Evolutionary conservation across 2,329 filamentous ascomycete genomes (phyloP).

Genomic region (Colletotrichum sp.): DNA sequence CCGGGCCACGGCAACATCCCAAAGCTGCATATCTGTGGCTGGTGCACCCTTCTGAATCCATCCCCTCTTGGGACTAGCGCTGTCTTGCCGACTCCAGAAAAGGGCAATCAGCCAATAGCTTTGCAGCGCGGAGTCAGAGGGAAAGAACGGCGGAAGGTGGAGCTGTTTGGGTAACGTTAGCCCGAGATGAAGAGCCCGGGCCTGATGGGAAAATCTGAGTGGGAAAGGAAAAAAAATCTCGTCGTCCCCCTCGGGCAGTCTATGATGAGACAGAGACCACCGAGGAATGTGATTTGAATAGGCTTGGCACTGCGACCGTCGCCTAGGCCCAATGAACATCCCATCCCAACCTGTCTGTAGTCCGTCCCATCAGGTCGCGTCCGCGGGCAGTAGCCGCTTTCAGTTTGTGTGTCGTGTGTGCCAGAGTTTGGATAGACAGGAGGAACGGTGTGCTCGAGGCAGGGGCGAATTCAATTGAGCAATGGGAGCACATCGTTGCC

Average conservation of each 20-base stretch:
- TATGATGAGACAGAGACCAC: not conserved
- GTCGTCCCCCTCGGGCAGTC: not conserved
- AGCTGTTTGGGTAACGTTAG: constrained; percentile 9
- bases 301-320: not conserved
- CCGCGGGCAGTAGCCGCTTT: not conserved
- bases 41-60: not conserved
- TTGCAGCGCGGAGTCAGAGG: not conserved
- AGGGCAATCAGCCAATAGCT: not conserved
- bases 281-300: constrained; percentile 12
- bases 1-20: constrained; percentile 8
- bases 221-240: no score
- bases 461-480: not conserved
- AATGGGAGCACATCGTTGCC: not conserved
- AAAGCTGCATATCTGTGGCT: constrained; percentile 14
- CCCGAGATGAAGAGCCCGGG: constrained; percentile 3
- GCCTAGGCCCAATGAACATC: not conserved
- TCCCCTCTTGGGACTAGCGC: not conserved
- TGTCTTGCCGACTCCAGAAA: not conserved
- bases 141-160: constrained; percentile 5
- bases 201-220: not conserved
- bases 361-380: not conserved
- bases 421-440: not conserved
- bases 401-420: not conserved
- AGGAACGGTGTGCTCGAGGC: not conserved
- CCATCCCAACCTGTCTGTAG: not conserved